Conservation (phyloP, 768 basidiomycete genomes). For the Amanita polypyramis region DNA sequence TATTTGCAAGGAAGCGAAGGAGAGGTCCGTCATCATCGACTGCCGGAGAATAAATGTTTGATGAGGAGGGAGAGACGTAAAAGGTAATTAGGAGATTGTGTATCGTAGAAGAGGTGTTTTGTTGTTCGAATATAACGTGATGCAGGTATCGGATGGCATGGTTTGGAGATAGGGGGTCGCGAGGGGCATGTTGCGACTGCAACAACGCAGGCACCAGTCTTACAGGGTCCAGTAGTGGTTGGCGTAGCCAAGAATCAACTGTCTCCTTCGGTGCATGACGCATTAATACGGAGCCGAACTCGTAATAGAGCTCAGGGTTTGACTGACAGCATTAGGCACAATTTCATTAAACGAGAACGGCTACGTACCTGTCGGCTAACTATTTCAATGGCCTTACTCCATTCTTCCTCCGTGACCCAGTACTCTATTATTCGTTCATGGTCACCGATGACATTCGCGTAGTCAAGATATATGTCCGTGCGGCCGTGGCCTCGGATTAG, state of each 20-base stretch:
- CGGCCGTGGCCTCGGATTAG: slow-evolving; percentile 90
- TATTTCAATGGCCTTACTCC: slow-evolving; percentile 84
- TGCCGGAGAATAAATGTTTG: slow-evolving; percentile 21
- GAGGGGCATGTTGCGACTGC: slow-evolving; percentile 63
- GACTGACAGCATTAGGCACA: slow-evolving; percentile 31
- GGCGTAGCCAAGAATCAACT: slow-evolving; percentile 87
- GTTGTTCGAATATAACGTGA: slow-evolving; percentile 72
- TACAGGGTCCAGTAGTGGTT: slow-evolving; percentile 66
- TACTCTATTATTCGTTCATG: slow-evolving; percentile 79
- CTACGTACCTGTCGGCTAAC: slow-evolving; percentile 73
- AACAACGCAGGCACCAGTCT: slow-evolving; percentile 86
- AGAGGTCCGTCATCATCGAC: slow-evolving; percentile 62
- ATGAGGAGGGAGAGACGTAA: slow-evolving; percentile 45
- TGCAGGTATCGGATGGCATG: slow-evolving; percentile 88
- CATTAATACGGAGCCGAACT: slow-evolving; percentile 82
- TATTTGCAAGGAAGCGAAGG: slow-evolving; percentile 71
- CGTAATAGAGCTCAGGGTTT: slow-evolving; percentile 86
- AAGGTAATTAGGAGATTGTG: slow-evolving; percentile 93
- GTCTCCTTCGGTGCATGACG: slow-evolving; percentile 81
- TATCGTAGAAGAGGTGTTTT: slow-evolving; percentile 74
- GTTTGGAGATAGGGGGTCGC: slow-evolving; percentile 65
- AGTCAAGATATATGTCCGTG: slow-evolving; percentile 87
- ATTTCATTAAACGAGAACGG: not conserved
- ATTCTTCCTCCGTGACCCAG: slow-evolving; percentile 88
- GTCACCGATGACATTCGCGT: slow-evolving; percentile 75